Percentiles rank a stretch among this genome's conserved stretches.
Conservation (phyloP, 495 filamentous ascomycete genomes). For the Cercophora newfieldiana region DNA sequence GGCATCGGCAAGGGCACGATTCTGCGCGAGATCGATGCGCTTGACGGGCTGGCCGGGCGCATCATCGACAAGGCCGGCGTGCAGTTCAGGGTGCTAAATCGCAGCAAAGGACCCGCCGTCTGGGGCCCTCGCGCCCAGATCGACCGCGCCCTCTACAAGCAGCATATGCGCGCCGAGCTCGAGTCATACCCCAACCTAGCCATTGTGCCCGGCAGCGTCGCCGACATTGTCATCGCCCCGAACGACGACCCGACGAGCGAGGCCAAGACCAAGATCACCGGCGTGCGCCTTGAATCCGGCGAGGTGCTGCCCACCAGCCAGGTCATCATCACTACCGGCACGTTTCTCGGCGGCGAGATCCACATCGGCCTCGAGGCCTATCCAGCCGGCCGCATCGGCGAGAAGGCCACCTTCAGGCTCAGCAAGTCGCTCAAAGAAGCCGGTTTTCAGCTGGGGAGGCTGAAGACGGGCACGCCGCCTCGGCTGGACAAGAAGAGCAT, state of each 20-base stretch:
- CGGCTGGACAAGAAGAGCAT: slow-evolving; percentile 82
- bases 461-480: slow-evolving; percentile 96
- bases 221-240: slow-evolving; percentile 78
- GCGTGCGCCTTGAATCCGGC: slow-evolving; percentile 85
- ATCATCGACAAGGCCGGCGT: slow-evolving; percentile 93
- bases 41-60: slow-evolving; percentile 86
- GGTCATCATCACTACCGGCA: slow-evolving; percentile 94
- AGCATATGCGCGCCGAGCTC: slow-evolving; percentile 89
- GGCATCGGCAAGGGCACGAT: slow-evolving; percentile 99
- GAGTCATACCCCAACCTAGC: slow-evolving; percentile 70
- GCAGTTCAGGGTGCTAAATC: slow-evolving; percentile 86
- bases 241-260: slow-evolving; percentile 49
- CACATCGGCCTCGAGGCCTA: slow-evolving; percentile 85
- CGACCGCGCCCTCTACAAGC: slow-evolving; percentile 85
- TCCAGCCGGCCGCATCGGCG: slow-evolving; percentile 89
- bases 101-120: slow-evolving; percentile 88
- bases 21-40: slow-evolving; percentile 90
- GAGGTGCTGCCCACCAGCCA: slow-evolving; percentile 76
- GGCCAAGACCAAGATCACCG: slow-evolving; percentile 73
- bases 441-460: slow-evolving; percentile 84
- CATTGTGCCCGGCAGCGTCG: slow-evolving; percentile 83
- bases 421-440: slow-evolving; percentile 88
- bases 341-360: slow-evolving; percentile 94
- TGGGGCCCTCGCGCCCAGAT: slow-evolving; percentile 98
- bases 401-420: slow-evolving; percentile 89